A percentile compares a stretch with the other conserved stretches of the same genome.
Evolutionary conservation across 345 rosid genomes (phyloP).

Genomic region (Camelina hispida): DNA sequence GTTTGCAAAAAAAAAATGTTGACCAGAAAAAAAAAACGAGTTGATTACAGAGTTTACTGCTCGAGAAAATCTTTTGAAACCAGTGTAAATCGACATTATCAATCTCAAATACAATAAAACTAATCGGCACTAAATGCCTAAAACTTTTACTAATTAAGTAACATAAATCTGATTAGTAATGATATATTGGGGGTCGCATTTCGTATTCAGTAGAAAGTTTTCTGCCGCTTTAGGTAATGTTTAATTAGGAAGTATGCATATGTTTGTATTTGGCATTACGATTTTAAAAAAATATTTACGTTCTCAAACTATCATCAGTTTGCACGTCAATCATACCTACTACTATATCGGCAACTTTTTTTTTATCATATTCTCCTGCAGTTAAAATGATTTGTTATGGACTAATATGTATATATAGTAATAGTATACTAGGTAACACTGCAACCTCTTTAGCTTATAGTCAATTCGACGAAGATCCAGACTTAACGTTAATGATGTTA

Average conservation of each 20-base stretch:
- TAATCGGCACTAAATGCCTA: background rate
- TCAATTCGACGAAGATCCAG: background rate
- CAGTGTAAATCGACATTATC: background rate
- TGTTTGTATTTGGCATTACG: background rate
- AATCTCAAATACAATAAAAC: background rate
- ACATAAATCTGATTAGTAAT: background rate
- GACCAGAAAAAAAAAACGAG: background rate
- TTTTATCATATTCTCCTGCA: background rate
- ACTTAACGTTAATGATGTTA: background rate
- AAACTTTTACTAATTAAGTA: background rate
- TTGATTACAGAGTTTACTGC: background rate
- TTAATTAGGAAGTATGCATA: background rate
- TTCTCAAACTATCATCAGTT: background rate
- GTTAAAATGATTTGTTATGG: background rate
- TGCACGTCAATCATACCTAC: background rate
- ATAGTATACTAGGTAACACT: too few species aligned
- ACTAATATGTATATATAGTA: background rate
- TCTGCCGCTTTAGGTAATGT: background rate
- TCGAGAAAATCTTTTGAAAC: background rate
- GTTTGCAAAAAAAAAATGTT: slow-evolving; percentile 2
- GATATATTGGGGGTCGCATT: background rate
- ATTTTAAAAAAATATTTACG: background rate
- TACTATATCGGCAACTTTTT: too few species aligned
- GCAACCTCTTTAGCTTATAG: background rate
- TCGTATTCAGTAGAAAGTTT: background rate